These are phyloP conservation scores for Neospora caninum DNA, from an alignment of 169 alveolate species.

Conservation along the genomic window DNA sequence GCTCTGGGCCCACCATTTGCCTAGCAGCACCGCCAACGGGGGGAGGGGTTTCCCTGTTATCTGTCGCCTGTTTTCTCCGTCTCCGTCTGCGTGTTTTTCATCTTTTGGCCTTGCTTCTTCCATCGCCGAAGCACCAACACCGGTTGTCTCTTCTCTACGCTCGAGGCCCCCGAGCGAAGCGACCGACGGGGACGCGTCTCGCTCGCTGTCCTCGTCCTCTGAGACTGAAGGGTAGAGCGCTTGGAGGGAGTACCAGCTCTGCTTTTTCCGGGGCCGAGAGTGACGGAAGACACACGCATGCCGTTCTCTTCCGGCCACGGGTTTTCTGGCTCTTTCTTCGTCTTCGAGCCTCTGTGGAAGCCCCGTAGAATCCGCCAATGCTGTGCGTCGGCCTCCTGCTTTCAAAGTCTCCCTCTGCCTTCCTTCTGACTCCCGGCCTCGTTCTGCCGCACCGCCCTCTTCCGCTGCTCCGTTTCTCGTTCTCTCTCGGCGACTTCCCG, in stretches of 20 bases:
- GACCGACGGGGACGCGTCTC: background rate
- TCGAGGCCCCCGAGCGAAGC: background rate
- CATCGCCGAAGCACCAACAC: background rate
- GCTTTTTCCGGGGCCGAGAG: background rate
- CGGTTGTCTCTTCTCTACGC: background rate
- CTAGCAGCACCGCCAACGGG: background rate
- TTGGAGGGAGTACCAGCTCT: background rate
- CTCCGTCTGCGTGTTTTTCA: background rate
- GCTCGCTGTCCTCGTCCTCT: background rate
- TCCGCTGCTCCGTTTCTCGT: background rate
- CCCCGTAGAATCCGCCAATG: too few relatives aligned
- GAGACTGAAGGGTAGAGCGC: background rate
- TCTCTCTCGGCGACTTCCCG: background rate
- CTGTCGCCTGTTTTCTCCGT: background rate
- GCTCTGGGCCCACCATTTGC: slow-evolving; percentile 23
- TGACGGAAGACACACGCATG: background rate
- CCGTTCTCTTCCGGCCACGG: background rate
- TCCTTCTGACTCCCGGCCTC: background rate
- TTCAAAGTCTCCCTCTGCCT: too few relatives aligned
- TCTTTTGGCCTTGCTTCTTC: too few relatives aligned
- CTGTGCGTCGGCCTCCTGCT: too few relatives aligned
- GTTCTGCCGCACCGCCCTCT: background rate
- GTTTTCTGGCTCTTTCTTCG: background rate
- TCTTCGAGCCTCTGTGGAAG: background rate
- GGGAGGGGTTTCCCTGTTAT: background rate